A percentile compares a stretch with the other conserved stretches of the same genome.
Evolutionary conservation across 1,284 basidiomycete species (phyloP).

Genomic region (Taiwanofungus camphoratus): DNA sequence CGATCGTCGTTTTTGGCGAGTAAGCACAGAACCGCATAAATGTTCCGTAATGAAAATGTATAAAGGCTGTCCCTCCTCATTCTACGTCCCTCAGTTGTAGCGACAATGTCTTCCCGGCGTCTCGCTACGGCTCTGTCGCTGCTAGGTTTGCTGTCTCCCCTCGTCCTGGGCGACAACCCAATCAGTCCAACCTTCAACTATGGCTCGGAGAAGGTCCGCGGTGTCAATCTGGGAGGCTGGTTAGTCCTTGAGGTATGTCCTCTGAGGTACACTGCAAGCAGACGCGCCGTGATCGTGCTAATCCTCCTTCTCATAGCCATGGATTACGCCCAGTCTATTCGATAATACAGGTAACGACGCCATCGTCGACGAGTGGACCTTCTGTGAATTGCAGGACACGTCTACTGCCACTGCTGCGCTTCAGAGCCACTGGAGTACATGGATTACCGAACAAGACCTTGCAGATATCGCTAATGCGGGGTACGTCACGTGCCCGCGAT

Average conservation of each 20-base stretch:
- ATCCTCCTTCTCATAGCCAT: conserved; percentile 43
- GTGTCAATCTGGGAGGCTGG: conserved; percentile 79
- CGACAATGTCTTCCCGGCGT: conserved; percentile 18
- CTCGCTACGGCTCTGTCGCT: conserved; percentile 11
- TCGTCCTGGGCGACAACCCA: conserved; percentile 24
- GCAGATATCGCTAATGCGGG: conserved; percentile 67
- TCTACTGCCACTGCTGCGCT: conserved; percentile 44
- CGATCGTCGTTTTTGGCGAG: too few relatives aligned
- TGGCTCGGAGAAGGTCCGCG: conserved; percentile 57
- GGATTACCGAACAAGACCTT: conserved; percentile 76
- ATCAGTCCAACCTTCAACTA: conserved; percentile 42
- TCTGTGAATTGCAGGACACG: conserved; percentile 55
- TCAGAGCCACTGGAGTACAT: conserved; percentile 74
- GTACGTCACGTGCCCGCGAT: conserved; percentile 34
- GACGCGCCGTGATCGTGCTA: conserved; percentile 10
- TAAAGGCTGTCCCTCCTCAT: conserved; percentile 4
- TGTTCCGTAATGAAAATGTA: too few relatives aligned
- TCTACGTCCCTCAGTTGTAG: conserved; percentile 9
- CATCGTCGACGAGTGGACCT: conserved; percentile 87
- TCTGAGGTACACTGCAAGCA: conserved; percentile 2
- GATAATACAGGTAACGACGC: conserved; percentile 65
- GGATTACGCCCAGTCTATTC: conserved; percentile 87
- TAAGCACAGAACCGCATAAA: too few relatives aligned
- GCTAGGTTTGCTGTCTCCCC: conserved; percentile 15
- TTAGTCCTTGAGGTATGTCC: conserved; percentile 62